Percentiles rank a stretch among this genome's conserved stretches.
phyloP scores from a whole-genome alignment of 2,329 filamentous ascomycete species.

The Corinectria fuckeliana region DNA sequence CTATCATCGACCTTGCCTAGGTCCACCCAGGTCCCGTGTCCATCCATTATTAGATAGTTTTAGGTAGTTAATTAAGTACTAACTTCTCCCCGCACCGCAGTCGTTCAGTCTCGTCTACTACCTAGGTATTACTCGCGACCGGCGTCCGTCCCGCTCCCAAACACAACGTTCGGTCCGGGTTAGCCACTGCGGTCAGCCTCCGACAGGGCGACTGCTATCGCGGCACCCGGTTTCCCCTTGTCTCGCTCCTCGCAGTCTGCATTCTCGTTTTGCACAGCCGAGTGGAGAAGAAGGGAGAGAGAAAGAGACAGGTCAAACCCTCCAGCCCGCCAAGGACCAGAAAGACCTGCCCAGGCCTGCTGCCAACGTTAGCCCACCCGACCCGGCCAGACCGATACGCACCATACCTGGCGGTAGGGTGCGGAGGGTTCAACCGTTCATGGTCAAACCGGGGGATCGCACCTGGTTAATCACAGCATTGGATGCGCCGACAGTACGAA shows the following conservation, averaged over 20 bases:
- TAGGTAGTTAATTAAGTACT: too few species aligned
- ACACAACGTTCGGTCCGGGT: neutral
- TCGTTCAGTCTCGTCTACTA: neutral
- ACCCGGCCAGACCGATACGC: neutral
- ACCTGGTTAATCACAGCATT: neutral
- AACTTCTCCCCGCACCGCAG: too few species aligned
- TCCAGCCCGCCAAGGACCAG: neutral
- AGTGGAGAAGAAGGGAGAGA: neutral
- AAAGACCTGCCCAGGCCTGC: neutral
- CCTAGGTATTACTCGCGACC: too few species aligned
- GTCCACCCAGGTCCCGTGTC: neutral
- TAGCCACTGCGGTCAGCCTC: conserved; percentile 10
- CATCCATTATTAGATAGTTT: neutral
- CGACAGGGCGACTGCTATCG: conserved; percentile 8
- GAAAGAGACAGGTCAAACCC: conserved; percentile 8
- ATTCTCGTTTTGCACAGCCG: neutral
- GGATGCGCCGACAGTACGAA: too few species aligned
- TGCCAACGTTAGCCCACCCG: neutral
- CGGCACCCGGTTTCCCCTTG: neutral
- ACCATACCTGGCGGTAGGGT: neutral
- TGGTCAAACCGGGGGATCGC: neutral
- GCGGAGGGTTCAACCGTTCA: neutral
- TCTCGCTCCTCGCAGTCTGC: neutral
- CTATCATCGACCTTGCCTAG: neutral
- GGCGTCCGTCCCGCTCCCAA: neutral